phyloP scores from a whole-genome alignment of 116 monocot species.

The Iris pallida region DNA sequence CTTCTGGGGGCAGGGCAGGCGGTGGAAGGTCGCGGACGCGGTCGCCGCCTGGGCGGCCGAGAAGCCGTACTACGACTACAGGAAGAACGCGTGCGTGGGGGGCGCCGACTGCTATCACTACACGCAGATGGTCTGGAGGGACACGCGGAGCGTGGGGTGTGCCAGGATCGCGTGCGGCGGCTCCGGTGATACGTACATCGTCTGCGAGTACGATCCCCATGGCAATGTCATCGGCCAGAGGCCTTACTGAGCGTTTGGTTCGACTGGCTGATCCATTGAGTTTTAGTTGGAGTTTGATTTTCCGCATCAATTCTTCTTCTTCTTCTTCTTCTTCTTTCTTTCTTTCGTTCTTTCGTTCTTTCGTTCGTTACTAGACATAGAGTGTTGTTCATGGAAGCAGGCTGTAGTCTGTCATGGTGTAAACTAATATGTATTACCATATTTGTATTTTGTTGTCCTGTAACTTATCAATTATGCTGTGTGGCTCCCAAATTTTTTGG shows the following conservation, averaged over 20 bases:
- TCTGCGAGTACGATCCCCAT: conserved; percentile 27
- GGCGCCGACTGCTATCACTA: conserved; percentile 28
- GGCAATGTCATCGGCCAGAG: background rate
- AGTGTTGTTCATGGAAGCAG: too few relatives aligned
- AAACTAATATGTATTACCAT: too few relatives aligned
- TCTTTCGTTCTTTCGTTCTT: too few relatives aligned
- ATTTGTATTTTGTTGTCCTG: too few relatives aligned
- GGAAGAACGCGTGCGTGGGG: conserved; percentile 14
- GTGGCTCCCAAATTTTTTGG: too few relatives aligned
- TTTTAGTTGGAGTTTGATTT: too few relatives aligned
- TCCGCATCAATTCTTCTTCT: too few relatives aligned
- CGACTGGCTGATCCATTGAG: background rate
- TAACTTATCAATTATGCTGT: too few relatives aligned
- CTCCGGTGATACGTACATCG: conserved; percentile 18
- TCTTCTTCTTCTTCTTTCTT: too few relatives aligned
- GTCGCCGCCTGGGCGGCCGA: conserved; percentile 23
- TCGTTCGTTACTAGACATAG: too few relatives aligned
- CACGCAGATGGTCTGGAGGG: conserved; percentile 45
- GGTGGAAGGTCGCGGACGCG: conserved; percentile 12
- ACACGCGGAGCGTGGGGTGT: conserved; percentile 23
- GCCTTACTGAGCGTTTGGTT: background rate
- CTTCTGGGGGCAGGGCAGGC: conserved; percentile 34
- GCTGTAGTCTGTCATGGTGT: too few relatives aligned
- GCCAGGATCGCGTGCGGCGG: conserved; percentile 21
- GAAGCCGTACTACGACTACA: conserved; percentile 24